These are phyloP conservation scores for Nicotiana paniculata DNA, from an alignment of 257 asterid species.

Conservation along the genomic window DNA sequence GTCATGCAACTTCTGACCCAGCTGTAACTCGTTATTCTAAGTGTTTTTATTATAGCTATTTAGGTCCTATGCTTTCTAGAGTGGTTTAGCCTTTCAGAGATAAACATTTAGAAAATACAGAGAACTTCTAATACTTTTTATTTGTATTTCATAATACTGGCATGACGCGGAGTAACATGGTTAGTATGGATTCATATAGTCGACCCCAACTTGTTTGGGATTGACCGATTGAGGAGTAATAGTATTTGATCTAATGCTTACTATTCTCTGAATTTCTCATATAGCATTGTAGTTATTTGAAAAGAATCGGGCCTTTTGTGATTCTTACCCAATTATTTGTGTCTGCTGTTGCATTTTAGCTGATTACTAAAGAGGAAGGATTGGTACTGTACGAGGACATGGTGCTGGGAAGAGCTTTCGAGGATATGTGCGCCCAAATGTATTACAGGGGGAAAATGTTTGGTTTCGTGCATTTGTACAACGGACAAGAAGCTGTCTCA, in stretches of 20 bases:
- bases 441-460: slow-evolving; percentile 98
- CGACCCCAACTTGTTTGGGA: too few species aligned
- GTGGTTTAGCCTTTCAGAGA: too few species aligned
- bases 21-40: too few species aligned
- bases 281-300: background rate
- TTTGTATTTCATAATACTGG: too few species aligned
- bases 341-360: slow-evolving; percentile 19
- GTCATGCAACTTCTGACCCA: background rate
- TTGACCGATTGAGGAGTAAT: too few species aligned
- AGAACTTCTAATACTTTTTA: too few species aligned
- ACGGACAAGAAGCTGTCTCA: slow-evolving; percentile 97
- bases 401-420: slow-evolving; percentile 79
- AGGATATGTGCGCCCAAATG: slow-evolving; percentile 99
- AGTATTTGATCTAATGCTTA: background rate
- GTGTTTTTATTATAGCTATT: too few species aligned
- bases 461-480: slow-evolving; percentile 92
- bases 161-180: too few species aligned
- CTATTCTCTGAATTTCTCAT: background rate
- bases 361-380: slow-evolving; percentile 85
- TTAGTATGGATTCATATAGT: too few species aligned
- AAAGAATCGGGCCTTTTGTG: background rate
- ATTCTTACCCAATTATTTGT: background rate
- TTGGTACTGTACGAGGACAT: slow-evolving; percentile 80
- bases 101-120: too few species aligned
- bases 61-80: too few species aligned